Base-by-base conservation (phyloP, 768 basidiomycete genomes). In the Hypsizygus marmoreus region DNA sequence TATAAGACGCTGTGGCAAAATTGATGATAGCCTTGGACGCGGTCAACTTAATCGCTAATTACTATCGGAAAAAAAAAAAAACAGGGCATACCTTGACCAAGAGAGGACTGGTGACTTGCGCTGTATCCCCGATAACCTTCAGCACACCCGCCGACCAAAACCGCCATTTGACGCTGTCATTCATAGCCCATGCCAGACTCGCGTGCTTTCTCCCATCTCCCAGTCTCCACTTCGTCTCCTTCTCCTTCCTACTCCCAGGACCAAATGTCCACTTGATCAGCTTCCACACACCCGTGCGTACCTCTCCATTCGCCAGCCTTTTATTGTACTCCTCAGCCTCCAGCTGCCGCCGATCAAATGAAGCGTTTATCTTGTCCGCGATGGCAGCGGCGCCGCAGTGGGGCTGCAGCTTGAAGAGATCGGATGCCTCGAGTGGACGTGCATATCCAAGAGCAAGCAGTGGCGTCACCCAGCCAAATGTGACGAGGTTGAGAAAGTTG, bases 371-470 rank as follows among this genome's bases (percentile, higher is more conserved):
- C 26, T 73, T 68, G 1, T 79, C 68, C 2, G 88, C 86, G 29
- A 92, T 79, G 12, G 67, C 57, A 1, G 71, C 75, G 0, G 91
- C 77, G 2, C 78, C 72, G 17, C 82, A 78, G 16, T 77, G 62
- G 28, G 82, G 77, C 47, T 82, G 82, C 19, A 94, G 79, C 63
- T 81, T 87, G 74, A 85, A 94, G 3, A 95, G 72, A 64, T 95
- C 92, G 0, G 85, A 66, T 0, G 84, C 82, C 57, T 92, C 86
- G 2, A 95, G 74, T 1, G 92, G 88, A 6, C 92, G 79, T 6
- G 81, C 76, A 58, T 91, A 92, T 6, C 92, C 92, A 8, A 92
- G 69, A 8, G 70, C 63, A 51, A 95, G 74, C 17, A 94, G 65
- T 2, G 81, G 77, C 2, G 81, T 82, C 14, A 94, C 74, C 91